Evolutionary conservation across 139 green algal species (phyloP), one percentile per base, ranked within the genome.

Genomic region (Ostreobium quekettii): DNA sequence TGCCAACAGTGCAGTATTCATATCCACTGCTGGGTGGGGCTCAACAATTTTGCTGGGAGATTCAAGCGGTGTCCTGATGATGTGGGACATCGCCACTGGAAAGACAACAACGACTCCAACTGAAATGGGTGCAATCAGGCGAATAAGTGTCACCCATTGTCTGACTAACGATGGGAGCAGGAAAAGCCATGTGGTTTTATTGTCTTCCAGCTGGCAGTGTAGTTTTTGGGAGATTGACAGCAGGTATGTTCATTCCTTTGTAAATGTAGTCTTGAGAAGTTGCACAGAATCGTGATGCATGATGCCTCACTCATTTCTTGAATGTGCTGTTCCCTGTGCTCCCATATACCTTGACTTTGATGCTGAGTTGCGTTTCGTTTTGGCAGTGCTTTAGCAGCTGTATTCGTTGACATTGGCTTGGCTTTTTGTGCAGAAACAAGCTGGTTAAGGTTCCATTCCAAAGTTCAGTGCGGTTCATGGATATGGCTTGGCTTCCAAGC

Each of bases 31-130:
- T n/a, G 59, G 32, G 7, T 11, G 46, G 24, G 59, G 59, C 28
- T 42, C 63, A 64, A 31, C 42, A 11, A 39, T 73, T 26, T 62
- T 89, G 37, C 42, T 94, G 60, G 89, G 88, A 0, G 87, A 91
- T 60, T 66, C 37, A 0, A 80, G 89, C 37, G 88, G 88, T 29
- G 71, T 60, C 6, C 73, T 95, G 48, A 74, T 76, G 46, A 64
- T 82, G 28, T 95, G 89, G 87, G 83, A 93, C 71, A 83, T 73
- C 24, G 49, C 30, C 30, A 82, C 64, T 2, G 82, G 81, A 5
- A 53, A 61, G 11, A 74, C 68, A 35, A 78, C 65, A 36, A n/a
- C 69, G 11, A 1, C 79, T 22, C 22, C 38, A 4, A 86, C 78
- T 1, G 73, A 66, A 28, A 19, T 11, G 19, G 59, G 59, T 5